Evolutionary conservation across 495 filamentous ascomycete species (phyloP), one percentile per base, ranked within the genome.

Genomic region (Pyrenopolyporus hunteri): DNA sequence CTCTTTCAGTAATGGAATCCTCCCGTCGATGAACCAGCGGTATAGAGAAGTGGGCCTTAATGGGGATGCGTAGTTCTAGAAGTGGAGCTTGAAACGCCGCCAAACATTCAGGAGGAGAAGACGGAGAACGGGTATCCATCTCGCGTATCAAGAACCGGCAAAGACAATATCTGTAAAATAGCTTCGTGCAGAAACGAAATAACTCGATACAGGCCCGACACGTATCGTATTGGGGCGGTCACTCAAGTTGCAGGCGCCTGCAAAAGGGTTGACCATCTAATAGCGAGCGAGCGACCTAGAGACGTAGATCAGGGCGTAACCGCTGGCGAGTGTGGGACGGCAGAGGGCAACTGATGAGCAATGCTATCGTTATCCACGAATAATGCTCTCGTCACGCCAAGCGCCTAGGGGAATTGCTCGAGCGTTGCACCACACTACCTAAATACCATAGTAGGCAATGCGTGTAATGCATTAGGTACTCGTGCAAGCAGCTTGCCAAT

Each of bases 261-360:
- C 35, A 48, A 44, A 54, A 29, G 36, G 60, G 51, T 45, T 31
- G 17, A 22, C 58, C 46, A 29, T 54, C 53, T 57, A 52, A 66
- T 58, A 47, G 28, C 14, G 43, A 52, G 33, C n/a, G 26, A 23
- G 28, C 57, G 67, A 70, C 68, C 67, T 68, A 59, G 67, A 64
- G 67, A 70, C 23, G 49, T 64, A 60, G 67, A 68, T 63, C 59
- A 47, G 59, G 43, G 45, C 64, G 64, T 31, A 61, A 14, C 53
- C 52, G 39, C 56, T 65, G 47, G 46, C 56, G 49, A 64, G 46
- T 48, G 63, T 66, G 33, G 50, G 46, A 66, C 16, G 48, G 49
- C 19, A 61, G 51, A 64, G 62, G 48, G n/a, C n/a, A n/a, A 55
- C 64, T 61, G 33, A 70, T 48, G 48, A 59, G 20, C 46, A 33